A percentile compares a stretch with the other conserved stretches of the same genome.
These are phyloP conservation scores for Candida krabiensis DNA, from an alignment of 805 yeast species.

Conservation along the genomic window DNA sequence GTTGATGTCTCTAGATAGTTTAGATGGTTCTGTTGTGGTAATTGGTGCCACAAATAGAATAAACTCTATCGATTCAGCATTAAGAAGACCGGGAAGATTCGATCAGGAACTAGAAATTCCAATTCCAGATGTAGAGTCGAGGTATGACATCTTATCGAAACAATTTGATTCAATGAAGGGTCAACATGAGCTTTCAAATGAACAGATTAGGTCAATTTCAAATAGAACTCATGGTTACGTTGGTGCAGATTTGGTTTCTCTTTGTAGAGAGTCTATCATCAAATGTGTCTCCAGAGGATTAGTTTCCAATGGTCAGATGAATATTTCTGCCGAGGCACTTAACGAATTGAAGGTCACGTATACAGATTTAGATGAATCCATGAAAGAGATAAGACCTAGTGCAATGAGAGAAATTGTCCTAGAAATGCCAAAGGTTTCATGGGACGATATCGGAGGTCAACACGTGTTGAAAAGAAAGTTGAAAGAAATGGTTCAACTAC, in stretches of 20 bases:
- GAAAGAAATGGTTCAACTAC: slow-evolving; percentile 88
- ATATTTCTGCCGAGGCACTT: neutral
- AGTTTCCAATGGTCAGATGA: slow-evolving; percentile 11
- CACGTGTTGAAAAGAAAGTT: slow-evolving; percentile 76
- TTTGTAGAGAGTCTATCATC: slow-evolving; percentile 87
- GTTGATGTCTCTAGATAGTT: slow-evolving; percentile 77
- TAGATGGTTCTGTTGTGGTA: slow-evolving; percentile 64
- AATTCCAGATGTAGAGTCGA: slow-evolving; percentile 82
- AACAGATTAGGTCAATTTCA: slow-evolving; percentile 64
- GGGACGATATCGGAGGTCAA: slow-evolving; percentile 98
- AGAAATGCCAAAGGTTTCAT: slow-evolving; percentile 90
- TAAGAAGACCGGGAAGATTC: slow-evolving; percentile 89
- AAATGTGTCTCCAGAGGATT: slow-evolving; percentile 69
- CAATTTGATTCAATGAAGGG: slow-evolving; percentile 56
- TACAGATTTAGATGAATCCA: slow-evolving; percentile 66
- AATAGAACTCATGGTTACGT: slow-evolving; percentile 93
- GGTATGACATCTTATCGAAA: slow-evolving; percentile 68
- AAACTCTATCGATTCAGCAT: slow-evolving; percentile 84
- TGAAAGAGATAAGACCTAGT: slow-evolving; percentile 84
- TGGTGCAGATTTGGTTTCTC: slow-evolving; percentile 91
- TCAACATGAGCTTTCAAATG: slow-evolving; percentile 48
- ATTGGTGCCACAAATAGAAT: slow-evolving; percentile 95
- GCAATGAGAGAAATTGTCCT: slow-evolving; percentile 95
- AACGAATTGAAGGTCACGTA: slow-evolving; percentile 45
- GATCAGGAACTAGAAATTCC: slow-evolving; percentile 93